A percentile compares a stretch with the other conserved stretches of the same genome.
phyloP scores from a whole-genome alignment of 345 rosid genomes.

The Gossypium turneri region DNA sequence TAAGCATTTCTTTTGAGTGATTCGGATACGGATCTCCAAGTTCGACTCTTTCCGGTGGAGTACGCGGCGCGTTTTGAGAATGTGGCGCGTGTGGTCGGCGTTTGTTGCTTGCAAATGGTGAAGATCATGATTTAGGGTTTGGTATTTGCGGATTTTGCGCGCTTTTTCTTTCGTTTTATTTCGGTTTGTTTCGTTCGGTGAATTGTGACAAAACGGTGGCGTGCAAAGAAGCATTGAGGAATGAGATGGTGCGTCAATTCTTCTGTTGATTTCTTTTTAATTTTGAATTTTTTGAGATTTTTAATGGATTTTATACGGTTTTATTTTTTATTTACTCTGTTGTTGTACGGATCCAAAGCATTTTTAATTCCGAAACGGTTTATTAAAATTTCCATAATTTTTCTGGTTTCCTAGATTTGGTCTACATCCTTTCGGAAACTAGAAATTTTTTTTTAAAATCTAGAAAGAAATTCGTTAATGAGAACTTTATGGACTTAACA shows the following conservation, averaged over 20 bases:
- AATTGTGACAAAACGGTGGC: slow-evolving; percentile 55
- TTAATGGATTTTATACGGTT: slow-evolving; percentile 19
- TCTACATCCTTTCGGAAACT: background rate
- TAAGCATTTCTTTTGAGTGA: slow-evolving; percentile 16
- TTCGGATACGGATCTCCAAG: slow-evolving; percentile 58
- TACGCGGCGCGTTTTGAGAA: slow-evolving; percentile 46
- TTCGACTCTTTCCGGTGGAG: slow-evolving; percentile 36
- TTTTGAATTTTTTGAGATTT: slow-evolving; percentile 1
- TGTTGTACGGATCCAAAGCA: slow-evolving; percentile 44
- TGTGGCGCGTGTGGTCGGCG: slow-evolving; percentile 54
- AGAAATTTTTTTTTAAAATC: slow-evolving; percentile 7
- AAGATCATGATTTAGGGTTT: slow-evolving; percentile 83
- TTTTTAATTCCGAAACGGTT: slow-evolving; percentile 19
- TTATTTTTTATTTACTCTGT: slow-evolving; percentile 4
- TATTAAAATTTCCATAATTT: background rate
- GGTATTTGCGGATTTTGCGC: slow-evolving; percentile 29
- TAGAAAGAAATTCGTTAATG: background rate
- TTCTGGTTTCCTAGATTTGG: slow-evolving; percentile 2
- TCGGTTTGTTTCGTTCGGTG: slow-evolving; percentile 20
- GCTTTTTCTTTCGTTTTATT: slow-evolving; percentile 13
- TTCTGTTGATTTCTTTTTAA: background rate
- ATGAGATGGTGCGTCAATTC: slow-evolving; percentile 77
- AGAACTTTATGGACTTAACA: background rate
- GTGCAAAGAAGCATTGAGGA: slow-evolving; percentile 46
- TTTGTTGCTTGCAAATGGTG: slow-evolving; percentile 24